phyloP scores from a whole-genome alignment of 495 filamentous ascomycete species.

The Neurospora africana region DNA sequence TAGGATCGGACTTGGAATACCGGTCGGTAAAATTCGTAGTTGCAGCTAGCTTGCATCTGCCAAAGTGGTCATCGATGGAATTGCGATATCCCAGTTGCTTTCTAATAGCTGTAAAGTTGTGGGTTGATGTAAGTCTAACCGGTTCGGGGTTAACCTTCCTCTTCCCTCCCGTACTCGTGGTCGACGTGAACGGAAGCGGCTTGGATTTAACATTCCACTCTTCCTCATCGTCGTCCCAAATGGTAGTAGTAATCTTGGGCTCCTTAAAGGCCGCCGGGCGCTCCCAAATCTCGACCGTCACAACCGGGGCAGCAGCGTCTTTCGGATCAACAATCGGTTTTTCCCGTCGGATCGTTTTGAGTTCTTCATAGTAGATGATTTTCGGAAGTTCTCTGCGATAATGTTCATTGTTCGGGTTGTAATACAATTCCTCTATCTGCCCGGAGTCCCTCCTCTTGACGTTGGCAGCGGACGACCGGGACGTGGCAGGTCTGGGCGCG shows the following conservation, averaged over 20 bases:
- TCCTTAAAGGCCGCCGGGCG: not conserved
- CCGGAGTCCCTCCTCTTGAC: not conserved
- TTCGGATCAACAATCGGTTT: conserved; percentile 2
- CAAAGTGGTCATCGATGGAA: not conserved
- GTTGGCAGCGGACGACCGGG: not conserved
- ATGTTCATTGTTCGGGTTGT: not conserved
- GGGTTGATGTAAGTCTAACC: not conserved
- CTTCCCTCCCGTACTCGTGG: not conserved
- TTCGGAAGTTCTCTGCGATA: not conserved
- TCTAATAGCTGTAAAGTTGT: not conserved
- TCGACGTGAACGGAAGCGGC: not conserved
- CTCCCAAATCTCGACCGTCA: not conserved
- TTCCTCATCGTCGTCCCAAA: not conserved
- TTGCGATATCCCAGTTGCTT: not conserved
- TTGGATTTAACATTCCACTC: not conserved
- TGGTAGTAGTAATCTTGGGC: too few relatives aligned
- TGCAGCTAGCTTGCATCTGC: not conserved
- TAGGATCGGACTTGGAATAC: not conserved
- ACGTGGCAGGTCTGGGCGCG: not conserved
- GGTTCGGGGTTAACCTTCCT: not conserved
- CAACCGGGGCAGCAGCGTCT: not conserved
- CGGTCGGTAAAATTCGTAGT: not conserved
- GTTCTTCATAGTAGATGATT: not conserved
- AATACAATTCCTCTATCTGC: not conserved
- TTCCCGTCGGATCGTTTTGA: conserved; percentile 1